Conservation (phyloP, 805 yeast genomes). For the Saturnispora galanensis region DNA sequence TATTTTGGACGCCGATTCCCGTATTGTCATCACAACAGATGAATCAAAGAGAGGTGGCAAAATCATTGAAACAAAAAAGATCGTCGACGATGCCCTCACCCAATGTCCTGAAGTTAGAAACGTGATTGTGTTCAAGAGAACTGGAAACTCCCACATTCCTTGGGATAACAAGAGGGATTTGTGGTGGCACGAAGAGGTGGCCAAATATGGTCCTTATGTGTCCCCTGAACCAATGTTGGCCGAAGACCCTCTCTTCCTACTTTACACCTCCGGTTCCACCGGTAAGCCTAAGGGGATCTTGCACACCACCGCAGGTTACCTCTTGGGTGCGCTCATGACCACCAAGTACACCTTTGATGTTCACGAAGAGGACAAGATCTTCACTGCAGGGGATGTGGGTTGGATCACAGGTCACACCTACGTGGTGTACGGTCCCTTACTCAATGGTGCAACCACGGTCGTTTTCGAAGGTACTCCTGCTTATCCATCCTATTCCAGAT, state of each 20-base stretch:
- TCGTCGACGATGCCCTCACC: constrained; percentile 70
- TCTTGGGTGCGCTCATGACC: constrained; percentile 63
- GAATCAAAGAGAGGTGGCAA: constrained; percentile 80
- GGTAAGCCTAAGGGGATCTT: constrained; percentile 85
- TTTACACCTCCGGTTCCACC: constrained; percentile 81
- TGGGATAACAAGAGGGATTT: constrained; percentile 51
- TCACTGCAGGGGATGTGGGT: constrained; percentile 87
- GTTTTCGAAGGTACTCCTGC: constrained; percentile 86
- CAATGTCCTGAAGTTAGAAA: constrained; percentile 57
- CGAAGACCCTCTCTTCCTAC: constrained; percentile 75
- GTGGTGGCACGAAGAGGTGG: constrained; percentile 68
- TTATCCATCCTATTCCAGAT: constrained; percentile 70
- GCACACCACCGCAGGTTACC: constrained; percentile 73
- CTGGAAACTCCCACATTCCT: constrained; percentile 48
- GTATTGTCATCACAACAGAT: constrained; percentile 68
- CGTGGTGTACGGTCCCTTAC: constrained; percentile 72
- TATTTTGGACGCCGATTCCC: constrained; percentile 61
- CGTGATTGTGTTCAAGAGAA: constrained; percentile 66
- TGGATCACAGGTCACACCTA: constrained; percentile 89
- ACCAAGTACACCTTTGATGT: constrained; percentile 71
- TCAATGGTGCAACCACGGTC: constrained; percentile 67
- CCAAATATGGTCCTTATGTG: constrained; percentile 54
- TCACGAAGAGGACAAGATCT: constrained; percentile 62
- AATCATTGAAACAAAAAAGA: constrained; percentile 68
- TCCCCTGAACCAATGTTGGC: constrained; percentile 69